These are phyloP conservation scores for Russula earlei DNA, from an alignment of 768 basidiomycete species.

Conservation along the genomic window DNA sequence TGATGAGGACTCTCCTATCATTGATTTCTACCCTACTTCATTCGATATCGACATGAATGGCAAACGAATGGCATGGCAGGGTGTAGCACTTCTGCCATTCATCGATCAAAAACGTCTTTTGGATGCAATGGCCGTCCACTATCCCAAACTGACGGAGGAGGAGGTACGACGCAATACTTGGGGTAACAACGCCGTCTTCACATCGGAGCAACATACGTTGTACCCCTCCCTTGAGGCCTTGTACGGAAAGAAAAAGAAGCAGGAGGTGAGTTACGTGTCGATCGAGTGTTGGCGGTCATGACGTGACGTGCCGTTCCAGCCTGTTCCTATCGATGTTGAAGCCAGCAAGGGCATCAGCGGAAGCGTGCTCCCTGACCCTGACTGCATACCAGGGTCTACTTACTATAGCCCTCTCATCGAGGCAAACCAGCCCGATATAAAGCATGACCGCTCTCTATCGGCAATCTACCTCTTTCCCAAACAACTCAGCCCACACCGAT, in stretches of 20 bases:
- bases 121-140: slow-evolving; percentile 66
- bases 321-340: slow-evolving; percentile 56
- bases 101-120: slow-evolving; percentile 81
- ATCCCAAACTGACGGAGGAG: slow-evolving; percentile 61
- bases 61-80: slow-evolving; percentile 99
- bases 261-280: slow-evolving; percentile 46
- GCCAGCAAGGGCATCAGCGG: slow-evolving; percentile 77
- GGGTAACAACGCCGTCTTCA: slow-evolving; percentile 78
- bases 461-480: slow-evolving; percentile 84
- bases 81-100: slow-evolving; percentile 92
- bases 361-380: slow-evolving; percentile 69
- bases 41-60: slow-evolving; percentile 99
- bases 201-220: slow-evolving; percentile 73
- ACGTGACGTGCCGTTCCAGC: slow-evolving; percentile 37
- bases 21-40: slow-evolving; percentile 87
- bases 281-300: neutral
- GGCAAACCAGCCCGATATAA: slow-evolving; percentile 64
- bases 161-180: slow-evolving; percentile 78
- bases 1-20: slow-evolving; percentile 79
- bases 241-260: slow-evolving; percentile 81
- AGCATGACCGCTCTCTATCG: slow-evolving; percentile 80
- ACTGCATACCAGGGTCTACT: slow-evolving; percentile 86
- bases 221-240: slow-evolving; percentile 83
- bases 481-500: slow-evolving; percentile 78
- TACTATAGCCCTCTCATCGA: slow-evolving; percentile 65